Evolutionary conservation across 305 asterid species (phyloP).

Genomic region (Andrographis paniculata): DNA sequence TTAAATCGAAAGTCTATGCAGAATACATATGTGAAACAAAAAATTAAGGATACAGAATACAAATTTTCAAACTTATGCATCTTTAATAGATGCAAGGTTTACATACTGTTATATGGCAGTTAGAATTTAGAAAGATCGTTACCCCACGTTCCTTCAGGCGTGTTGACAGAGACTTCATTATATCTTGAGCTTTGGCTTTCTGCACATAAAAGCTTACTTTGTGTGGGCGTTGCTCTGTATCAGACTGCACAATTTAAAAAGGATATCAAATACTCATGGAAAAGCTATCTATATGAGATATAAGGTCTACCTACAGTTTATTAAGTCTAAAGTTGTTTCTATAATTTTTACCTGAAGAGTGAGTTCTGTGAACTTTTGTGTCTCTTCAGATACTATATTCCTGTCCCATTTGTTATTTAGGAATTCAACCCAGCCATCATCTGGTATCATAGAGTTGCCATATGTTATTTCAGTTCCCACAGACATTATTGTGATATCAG

Average conservation of each 20-base stretch:
- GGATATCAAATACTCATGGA: constrained; percentile 16
- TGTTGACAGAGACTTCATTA: constrained; percentile 49
- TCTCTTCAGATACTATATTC: constrained; percentile 64
- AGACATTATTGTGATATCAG: constrained; percentile 87
- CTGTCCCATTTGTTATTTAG: constrained; percentile 91
- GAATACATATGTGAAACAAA: no score
- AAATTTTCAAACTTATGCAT: constrained; percentile 4
- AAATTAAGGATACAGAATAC: constrained; percentile 7
- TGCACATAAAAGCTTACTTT: constrained; percentile 81
- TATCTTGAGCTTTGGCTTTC: constrained; percentile 67
- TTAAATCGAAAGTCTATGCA: no score
- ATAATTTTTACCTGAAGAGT: constrained; percentile 77
- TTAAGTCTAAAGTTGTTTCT: no score
- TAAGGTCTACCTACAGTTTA: no score
- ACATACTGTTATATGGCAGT: constrained; percentile 8
- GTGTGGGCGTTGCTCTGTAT: constrained; percentile 96
- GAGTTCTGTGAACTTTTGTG: constrained; percentile 66
- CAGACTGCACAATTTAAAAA: constrained; percentile 57
- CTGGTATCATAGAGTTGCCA: constrained; percentile 91
- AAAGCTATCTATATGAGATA: constrained; percentile 11
- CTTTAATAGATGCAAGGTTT: constrained; percentile 7
- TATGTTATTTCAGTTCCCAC: constrained; percentile 97
- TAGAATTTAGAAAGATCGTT: constrained; percentile 15
- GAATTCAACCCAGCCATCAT: constrained; percentile 77
- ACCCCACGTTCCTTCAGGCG: constrained; percentile 71